Evolutionary conservation across 805 yeast species (phyloP), one percentile per base, ranked within the genome.

Genomic region (Sugiyamaella qingdaonensis): DNA sequence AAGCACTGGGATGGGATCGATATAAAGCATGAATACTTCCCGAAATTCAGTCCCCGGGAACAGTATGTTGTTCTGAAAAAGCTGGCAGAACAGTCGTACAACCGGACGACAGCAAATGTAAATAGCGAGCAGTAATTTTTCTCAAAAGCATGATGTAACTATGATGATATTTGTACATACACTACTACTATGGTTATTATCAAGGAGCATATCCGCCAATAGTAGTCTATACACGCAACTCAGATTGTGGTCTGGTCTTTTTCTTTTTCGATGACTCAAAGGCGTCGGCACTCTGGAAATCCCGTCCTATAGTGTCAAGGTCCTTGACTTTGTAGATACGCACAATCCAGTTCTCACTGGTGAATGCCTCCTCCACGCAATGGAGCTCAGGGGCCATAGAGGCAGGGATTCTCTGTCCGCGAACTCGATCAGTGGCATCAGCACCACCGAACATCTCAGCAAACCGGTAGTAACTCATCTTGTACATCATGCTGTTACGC

Each of bases 291-390:
- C 49, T 54, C 48, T 54, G 46, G 52, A 48, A 62, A 60, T 82
- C 84, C 70, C 99, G 82, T 47, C 98, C 99, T 60, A 88, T 81
- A 56, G 80, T 81, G 70, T 94, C 99, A 54, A 79, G 76, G 56
- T 89, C 92, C 72, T 90, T 94, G 61, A 94, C 87, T 76, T 89
- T 87, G 75, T 88, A 94, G 56, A 94, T 80, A 73, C 99, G 82
- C 16, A 94, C 97, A 61, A 94, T 79, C 97, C 97, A 95, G 77
- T 94, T 95, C 67, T 90, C 96, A 46, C 92, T 78, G 1, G 99
- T 94, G 73, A 85, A 94, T 0, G 85, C 99, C 76, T 94, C 99
- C 64, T 94, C 98, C 39, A 92, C 76, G 50, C 84, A 84, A 65
- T 85, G 85, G 63, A 92, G 76, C 39, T 80, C 76, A 33, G 78